A percentile compares a stretch with the other conserved stretches of the same genome.
Conservation (phyloP, 345 rosid genomes). For the Stellera chamaejasme region DNA sequence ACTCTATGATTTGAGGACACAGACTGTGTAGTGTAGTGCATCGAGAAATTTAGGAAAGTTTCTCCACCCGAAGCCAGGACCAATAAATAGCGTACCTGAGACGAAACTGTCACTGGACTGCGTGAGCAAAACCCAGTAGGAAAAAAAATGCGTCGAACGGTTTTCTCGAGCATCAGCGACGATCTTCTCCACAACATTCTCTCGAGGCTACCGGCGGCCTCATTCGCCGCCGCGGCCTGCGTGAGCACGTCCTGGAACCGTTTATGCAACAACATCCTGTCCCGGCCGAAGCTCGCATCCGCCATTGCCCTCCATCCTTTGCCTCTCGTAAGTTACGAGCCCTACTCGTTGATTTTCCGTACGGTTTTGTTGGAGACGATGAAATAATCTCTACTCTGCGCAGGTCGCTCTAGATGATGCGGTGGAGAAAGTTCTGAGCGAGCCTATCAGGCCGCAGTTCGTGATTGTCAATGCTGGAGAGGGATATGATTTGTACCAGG, state of each 20-base stretch:
- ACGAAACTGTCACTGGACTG: too few species aligned
- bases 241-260: conserved; percentile 44
- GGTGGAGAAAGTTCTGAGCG: conserved; percentile 34
- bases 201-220: conserved; percentile 31
- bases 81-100: too few species aligned
- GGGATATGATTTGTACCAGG: conserved; percentile 1
- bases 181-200: conserved; percentile 38
- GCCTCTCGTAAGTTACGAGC: conserved; percentile 19
- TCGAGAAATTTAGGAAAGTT: too few species aligned
- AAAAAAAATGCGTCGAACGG: too few species aligned
- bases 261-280: conserved; percentile 30
- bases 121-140: too few species aligned
- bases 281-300: conserved; percentile 47
- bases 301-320: conserved; percentile 38
- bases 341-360: neutral
- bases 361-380: neutral
- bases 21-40: too few species aligned
- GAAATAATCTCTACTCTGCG: neutral
- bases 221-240: conserved; percentile 46
- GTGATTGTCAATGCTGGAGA: conserved; percentile 34
- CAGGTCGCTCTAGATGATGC: conserved; percentile 46
- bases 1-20: too few species aligned
- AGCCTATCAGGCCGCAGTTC: conserved; percentile 62
- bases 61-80: too few species aligned
- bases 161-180: conserved; percentile 14